These are phyloP conservation scores for Epichloe typhina DNA, from an alignment of 2,329 filamentous ascomycete genomes.

Conservation along the genomic window DNA sequence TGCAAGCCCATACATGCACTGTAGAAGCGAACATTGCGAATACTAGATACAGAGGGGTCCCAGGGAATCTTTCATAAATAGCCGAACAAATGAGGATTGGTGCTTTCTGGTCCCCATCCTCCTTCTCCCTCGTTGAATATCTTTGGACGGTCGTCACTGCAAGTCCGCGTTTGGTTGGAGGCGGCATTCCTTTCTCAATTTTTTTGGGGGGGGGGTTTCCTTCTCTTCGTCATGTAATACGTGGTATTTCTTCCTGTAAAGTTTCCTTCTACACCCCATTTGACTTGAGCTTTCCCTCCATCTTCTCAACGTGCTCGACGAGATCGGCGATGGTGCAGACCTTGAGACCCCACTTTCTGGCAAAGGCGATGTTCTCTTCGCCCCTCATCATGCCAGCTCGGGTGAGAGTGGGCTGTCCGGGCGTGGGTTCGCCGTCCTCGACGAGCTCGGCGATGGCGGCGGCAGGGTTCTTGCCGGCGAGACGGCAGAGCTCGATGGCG, in stretches of 20 bases:
- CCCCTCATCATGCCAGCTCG: constrained; percentile 83
- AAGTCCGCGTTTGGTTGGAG: too few relatives aligned
- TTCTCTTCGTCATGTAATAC: not conserved
- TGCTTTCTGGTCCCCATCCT: not conserved
- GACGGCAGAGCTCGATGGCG: constrained; percentile 73
- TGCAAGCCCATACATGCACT: not conserved
- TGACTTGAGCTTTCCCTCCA: constrained; percentile 43
- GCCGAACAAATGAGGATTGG: too few relatives aligned
- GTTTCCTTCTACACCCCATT: constrained; percentile 17
- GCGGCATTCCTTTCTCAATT: not conserved
- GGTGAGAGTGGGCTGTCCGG: constrained; percentile 50
- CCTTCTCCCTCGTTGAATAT: not conserved
- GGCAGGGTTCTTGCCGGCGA: constrained; percentile 65
- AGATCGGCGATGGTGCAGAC: constrained; percentile 93
- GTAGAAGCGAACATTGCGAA: not conserved
- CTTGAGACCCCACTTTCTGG: constrained; percentile 74
- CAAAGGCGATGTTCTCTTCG: constrained; percentile 80
- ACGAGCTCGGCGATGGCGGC: constrained; percentile 88
- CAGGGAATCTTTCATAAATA: too few relatives aligned
- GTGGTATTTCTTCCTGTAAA: not conserved
- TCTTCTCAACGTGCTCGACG: constrained; percentile 65
- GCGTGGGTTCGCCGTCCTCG: constrained; percentile 63
- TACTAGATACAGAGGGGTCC: not conserved
- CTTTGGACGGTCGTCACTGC: not conserved
- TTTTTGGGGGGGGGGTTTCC: too few relatives aligned